These are phyloP conservation scores for Chrysosporium keratinophilum DNA, from an alignment of 2,329 filamentous ascomycete genomes.

Conservation along the genomic window DNA sequence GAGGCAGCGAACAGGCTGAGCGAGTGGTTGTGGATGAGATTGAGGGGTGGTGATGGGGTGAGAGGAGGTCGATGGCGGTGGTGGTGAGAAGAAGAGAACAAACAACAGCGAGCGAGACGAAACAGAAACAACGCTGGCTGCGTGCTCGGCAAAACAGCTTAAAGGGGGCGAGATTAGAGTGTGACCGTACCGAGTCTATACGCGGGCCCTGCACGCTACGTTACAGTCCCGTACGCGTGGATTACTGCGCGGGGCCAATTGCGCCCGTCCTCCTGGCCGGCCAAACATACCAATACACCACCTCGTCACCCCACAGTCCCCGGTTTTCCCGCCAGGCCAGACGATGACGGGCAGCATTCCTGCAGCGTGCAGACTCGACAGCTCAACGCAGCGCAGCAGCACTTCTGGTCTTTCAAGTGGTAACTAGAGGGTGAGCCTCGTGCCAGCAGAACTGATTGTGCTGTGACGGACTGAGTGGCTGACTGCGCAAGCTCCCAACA, in stretches of 20 bases:
- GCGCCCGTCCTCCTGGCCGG: no score
- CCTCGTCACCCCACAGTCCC: no score
- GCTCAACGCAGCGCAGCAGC: no score
- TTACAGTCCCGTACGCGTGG: not conserved
- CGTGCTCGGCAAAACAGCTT: not conserved
- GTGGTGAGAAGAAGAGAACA: not conserved
- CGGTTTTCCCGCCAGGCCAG: no score
- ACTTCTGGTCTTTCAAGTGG: not conserved
- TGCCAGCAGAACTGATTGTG: not conserved
- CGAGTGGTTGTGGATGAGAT: constrained; percentile 17
- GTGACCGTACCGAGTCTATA: not conserved
- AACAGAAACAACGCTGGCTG: not conserved
- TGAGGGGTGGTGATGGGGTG: constrained; percentile 15
- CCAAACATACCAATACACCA: no score
- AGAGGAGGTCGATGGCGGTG: constrained; percentile 7
- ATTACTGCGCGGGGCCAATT: not conserved
- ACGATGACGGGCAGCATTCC: no score
- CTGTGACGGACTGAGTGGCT: not conserved
- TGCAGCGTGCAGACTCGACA: no score
- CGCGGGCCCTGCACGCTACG: not conserved
- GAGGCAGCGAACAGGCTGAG: constrained; percentile 11
- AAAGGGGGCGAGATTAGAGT: constrained; percentile 1
- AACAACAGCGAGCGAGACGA: not conserved
- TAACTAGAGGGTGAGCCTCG: no score
- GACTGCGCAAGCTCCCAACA: not conserved